Evolutionary conservation across 2,329 filamentous ascomycete genomes (phyloP).

Genomic region (Sporothrix protearum): DNA sequence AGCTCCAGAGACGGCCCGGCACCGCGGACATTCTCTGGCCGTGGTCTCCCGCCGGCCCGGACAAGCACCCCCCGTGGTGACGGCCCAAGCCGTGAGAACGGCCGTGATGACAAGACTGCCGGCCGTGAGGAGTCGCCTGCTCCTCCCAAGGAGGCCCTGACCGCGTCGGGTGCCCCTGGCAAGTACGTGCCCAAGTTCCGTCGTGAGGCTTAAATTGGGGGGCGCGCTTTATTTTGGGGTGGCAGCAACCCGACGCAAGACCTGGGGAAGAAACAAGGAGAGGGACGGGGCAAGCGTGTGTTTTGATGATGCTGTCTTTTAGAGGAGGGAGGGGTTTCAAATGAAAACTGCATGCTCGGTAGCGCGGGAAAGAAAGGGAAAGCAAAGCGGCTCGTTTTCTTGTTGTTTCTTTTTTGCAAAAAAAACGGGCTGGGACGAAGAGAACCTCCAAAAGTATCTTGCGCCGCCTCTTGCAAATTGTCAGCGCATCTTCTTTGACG

Average conservation of each 20-base stretch:
- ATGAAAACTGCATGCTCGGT: background rate
- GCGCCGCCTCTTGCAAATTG: background rate
- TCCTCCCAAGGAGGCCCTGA: conserved; percentile 47
- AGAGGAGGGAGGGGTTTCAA: background rate
- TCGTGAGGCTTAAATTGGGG: conserved; percentile 25
- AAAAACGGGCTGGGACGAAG: background rate
- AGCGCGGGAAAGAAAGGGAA: conserved; percentile 2
- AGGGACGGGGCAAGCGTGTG: background rate
- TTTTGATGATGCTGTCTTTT: background rate
- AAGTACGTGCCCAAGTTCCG: conserved; percentile 56
- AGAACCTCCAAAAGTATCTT: conserved; percentile 7
- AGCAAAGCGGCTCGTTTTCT: background rate
- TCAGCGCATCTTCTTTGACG: background rate
- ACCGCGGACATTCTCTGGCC: conserved; percentile 38
- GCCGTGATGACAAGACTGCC: conserved; percentile 32
- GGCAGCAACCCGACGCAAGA: background rate
- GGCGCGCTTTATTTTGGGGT: background rate
- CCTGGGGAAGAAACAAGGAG: background rate
- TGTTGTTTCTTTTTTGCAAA: background rate
- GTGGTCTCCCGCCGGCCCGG: conserved; percentile 44
- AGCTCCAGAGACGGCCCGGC: conserved; percentile 30
- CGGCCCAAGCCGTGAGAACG: conserved; percentile 38
- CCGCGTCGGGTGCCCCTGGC: conserved; percentile 51
- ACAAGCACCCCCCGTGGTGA: conserved; percentile 38
- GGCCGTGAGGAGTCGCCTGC: conserved; percentile 41